Evolutionary conservation across 768 basidiomycete genomes (phyloP).

Genomic region (Naganishia randhawae): DNA sequence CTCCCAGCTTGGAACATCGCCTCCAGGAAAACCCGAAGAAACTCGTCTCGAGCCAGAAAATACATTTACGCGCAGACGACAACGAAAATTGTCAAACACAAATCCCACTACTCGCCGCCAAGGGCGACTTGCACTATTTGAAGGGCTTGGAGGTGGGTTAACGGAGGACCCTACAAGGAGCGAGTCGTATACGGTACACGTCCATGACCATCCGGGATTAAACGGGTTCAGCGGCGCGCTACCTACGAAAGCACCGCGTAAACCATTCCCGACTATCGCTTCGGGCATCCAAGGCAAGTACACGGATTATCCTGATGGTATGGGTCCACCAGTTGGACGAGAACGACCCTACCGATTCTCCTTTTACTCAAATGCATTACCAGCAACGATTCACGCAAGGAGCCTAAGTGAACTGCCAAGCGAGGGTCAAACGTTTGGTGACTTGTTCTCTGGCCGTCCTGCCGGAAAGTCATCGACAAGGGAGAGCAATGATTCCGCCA

Average conservation of each 20-base stretch:
- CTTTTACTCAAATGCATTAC: slow-evolving; percentile 90
- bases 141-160: slow-evolving; percentile 56
- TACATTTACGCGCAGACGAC: slow-evolving; percentile 56
- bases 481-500: slow-evolving; percentile 5
- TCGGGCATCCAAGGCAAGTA: slow-evolving; percentile 31
- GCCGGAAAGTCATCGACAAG: slow-evolving; percentile 24
- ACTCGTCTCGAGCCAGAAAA: slow-evolving; percentile 2
- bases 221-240: slow-evolving; percentile 24
- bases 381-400: slow-evolving; percentile 90
- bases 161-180: slow-evolving; percentile 28
- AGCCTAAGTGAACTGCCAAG: slow-evolving; percentile 89
- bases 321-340: slow-evolving; percentile 51
- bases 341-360: slow-evolving; percentile 96
- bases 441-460: slow-evolving; percentile 63
- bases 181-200: slow-evolving; percentile 29
- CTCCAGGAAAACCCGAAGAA: slow-evolving; percentile 11
- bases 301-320: slow-evolving; percentile 39
- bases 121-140: slow-evolving; percentile 89
- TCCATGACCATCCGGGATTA: slow-evolving; percentile 26
- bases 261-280: slow-evolving; percentile 28
- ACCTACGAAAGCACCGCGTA: slow-evolving; percentile 40
- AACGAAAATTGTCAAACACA: slow-evolving; percentile 83
- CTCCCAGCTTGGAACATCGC: background rate
- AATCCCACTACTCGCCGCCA: slow-evolving; percentile 56
- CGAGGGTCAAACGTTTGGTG: slow-evolving; percentile 86